A percentile compares a stretch with the other conserved stretches of the same genome.
Conservation (phyloP, 768 basidiomycete genomes). For the Trametes cinnabarina region DNA sequence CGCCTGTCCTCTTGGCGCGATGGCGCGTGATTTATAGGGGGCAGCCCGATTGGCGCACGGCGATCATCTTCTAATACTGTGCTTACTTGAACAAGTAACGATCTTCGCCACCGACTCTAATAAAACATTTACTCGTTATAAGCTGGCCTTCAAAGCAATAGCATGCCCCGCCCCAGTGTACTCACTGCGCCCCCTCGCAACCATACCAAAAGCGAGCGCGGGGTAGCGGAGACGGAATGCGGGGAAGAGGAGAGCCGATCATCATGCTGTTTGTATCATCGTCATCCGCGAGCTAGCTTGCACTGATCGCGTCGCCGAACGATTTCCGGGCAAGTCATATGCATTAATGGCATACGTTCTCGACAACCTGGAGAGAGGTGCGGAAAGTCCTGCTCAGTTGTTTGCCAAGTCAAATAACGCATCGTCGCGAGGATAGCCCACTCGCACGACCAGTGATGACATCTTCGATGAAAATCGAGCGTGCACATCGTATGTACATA, state of each 20-base stretch:
- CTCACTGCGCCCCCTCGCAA: background rate
- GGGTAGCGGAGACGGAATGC: conserved; percentile 8
- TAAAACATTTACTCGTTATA: background rate
- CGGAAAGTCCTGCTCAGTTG: too few relatives aligned
- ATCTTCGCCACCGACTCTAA: background rate
- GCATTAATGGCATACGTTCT: background rate
- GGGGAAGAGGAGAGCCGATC: background rate
- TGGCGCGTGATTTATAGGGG: conserved; percentile 19
- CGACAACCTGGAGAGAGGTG: too few relatives aligned
- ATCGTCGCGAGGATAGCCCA: too few relatives aligned
- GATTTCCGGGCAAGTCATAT: conserved; percentile 6
- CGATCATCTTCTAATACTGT: background rate
- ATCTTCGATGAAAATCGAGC: too few relatives aligned
- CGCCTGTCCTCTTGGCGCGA: conserved; percentile 9
- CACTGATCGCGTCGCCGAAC: background rate
- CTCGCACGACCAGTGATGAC: too few relatives aligned
- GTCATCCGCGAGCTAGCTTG: background rate
- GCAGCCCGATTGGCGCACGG: background rate
- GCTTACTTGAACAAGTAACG: background rate
- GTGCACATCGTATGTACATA: too few relatives aligned
- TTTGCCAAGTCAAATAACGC: too few relatives aligned
- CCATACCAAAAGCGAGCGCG: background rate
- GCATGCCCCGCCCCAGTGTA: background rate
- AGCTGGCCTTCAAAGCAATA: background rate
- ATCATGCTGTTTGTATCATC: background rate